These are phyloP conservation scores for Calocera viscosa DNA, from an alignment of 768 basidiomycete species.

Conservation along the genomic window DNA sequence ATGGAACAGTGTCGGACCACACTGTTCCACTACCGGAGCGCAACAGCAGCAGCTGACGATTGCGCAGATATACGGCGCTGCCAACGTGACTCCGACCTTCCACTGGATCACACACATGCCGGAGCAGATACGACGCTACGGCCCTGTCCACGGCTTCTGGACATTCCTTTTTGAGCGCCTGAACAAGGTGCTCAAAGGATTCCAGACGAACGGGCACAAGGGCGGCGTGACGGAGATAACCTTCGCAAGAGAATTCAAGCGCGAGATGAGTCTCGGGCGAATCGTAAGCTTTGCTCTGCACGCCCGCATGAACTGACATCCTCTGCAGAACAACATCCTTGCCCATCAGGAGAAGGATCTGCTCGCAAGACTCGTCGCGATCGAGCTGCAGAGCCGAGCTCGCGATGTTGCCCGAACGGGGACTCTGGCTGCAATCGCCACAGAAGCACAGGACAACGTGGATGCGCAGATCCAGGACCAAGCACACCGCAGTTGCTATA, in stretches of 20 bases:
- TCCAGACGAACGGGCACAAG: slow-evolving; percentile 2
- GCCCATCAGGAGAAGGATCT: too few species aligned
- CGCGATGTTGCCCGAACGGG: neutral
- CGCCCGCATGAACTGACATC: too few species aligned
- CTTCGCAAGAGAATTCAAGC: slow-evolving; percentile 21
- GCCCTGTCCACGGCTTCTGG: slow-evolving; percentile 7
- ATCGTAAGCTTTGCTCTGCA: too few species aligned
- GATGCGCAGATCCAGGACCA: neutral
- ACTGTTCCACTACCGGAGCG: neutral
- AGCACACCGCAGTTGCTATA: neutral
- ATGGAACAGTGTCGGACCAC: neutral
- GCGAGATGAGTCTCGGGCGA: too few species aligned
- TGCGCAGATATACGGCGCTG: neutral
- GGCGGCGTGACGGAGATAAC: neutral
- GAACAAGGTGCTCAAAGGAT: neutral
- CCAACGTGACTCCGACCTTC: neutral
- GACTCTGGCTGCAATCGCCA: neutral
- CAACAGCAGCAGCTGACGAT: neutral
- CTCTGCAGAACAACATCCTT: too few species aligned
- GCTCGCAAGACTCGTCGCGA: too few species aligned
- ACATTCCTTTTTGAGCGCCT: slow-evolving; percentile 8
- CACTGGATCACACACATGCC: neutral
- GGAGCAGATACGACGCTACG: neutral
- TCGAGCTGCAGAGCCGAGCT: neutral
- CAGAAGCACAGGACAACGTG: neutral